A percentile compares a stretch with the other conserved stretches of the same genome.
phyloP scores from a whole-genome alignment of 768 basidiomycete genomes.

The Chlorophyllum brunneum region DNA sequence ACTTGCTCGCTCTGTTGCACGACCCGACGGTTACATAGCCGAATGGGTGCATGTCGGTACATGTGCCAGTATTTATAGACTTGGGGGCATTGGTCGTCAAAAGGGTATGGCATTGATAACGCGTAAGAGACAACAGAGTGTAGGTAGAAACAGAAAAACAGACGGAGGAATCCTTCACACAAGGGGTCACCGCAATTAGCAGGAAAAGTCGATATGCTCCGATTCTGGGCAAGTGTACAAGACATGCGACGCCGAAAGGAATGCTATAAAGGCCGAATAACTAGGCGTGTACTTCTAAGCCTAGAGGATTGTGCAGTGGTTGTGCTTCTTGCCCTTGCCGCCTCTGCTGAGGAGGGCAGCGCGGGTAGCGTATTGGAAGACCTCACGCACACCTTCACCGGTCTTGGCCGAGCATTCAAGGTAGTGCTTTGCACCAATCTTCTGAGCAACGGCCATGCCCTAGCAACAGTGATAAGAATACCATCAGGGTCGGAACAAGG shows the following conservation, averaged over 20 bases:
- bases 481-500: neutral
- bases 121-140: slow-evolving; percentile 10
- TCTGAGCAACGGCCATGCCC: slow-evolving; percentile 93
- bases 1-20: slow-evolving; percentile 79
- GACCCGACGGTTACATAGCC: slow-evolving; percentile 41
- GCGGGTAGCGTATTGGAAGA: slow-evolving; percentile 97
- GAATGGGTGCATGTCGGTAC: neutral
- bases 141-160: slow-evolving; percentile 10
- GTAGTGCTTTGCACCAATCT: slow-evolving; percentile 96
- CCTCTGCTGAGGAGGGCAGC: slow-evolving; percentile 74
- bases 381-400: slow-evolving; percentile 95
- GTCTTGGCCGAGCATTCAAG: slow-evolving; percentile 97
- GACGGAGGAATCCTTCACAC: slow-evolving; percentile 3
- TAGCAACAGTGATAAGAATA: slow-evolving; percentile 25
- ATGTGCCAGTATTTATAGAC: slow-evolving; percentile 10
- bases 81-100: slow-evolving; percentile 10
- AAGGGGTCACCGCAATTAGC: slow-evolving; percentile 3
- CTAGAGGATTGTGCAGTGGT: slow-evolving; percentile 29
- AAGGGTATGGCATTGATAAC: slow-evolving; percentile 12
- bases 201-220: neutral
- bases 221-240: slow-evolving; percentile 4
- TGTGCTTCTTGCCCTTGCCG: slow-evolving; percentile 37
- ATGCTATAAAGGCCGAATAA: neutral
- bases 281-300: neutral
- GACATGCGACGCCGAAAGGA: neutral